These are phyloP conservation scores for Colletotrichum sojae DNA, from an alignment of 2,329 filamentous ascomycete genomes.

Conservation along the genomic window DNA sequence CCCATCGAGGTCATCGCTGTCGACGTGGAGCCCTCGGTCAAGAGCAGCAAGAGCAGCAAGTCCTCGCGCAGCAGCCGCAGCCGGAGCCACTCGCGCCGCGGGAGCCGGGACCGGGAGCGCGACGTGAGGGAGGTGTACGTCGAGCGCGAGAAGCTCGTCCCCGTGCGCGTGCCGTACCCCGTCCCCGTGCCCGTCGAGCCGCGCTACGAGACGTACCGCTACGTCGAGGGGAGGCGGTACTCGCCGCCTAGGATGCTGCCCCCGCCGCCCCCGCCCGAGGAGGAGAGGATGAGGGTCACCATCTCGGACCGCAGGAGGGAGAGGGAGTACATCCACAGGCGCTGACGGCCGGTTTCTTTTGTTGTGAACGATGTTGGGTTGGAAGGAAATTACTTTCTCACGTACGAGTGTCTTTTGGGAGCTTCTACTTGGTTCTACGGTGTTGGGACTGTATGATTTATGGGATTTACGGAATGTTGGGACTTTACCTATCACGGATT, in stretches of 20 bases:
- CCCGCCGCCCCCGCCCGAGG: conserved; percentile 47
- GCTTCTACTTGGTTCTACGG: not conserved
- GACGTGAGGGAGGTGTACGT: conserved; percentile 60
- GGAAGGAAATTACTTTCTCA: no score
- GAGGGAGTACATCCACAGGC: conserved; percentile 47
- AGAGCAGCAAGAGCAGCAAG: conserved; percentile 39
- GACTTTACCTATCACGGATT: not conserved
- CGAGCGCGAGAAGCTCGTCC: conserved; percentile 65
- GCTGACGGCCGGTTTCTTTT: conserved; percentile 13
- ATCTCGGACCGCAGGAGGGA: conserved; percentile 52
- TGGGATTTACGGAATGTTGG: not conserved
- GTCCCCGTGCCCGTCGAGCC: conserved; percentile 53
- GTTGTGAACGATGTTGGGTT: not conserved
- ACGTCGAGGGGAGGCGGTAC: conserved; percentile 63
- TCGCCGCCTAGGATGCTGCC: conserved; percentile 50
- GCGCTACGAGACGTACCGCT: conserved; percentile 65
- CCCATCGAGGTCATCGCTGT: conserved; percentile 47
- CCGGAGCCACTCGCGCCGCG: conserved; percentile 47
- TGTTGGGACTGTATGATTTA: not conserved
- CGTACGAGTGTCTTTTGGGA: not conserved
- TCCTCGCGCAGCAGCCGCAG: conserved; percentile 47
- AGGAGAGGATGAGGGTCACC: conserved; percentile 51
- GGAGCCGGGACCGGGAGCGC: conserved; percentile 35
- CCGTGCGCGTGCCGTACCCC: conserved; percentile 57
- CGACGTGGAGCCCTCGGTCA: conserved; percentile 46